Evolutionary conservation across 106 monocot genomes (phyloP), one percentile per base, ranked within the genome.

Genomic region (Dioscorea dumetorum): DNA sequence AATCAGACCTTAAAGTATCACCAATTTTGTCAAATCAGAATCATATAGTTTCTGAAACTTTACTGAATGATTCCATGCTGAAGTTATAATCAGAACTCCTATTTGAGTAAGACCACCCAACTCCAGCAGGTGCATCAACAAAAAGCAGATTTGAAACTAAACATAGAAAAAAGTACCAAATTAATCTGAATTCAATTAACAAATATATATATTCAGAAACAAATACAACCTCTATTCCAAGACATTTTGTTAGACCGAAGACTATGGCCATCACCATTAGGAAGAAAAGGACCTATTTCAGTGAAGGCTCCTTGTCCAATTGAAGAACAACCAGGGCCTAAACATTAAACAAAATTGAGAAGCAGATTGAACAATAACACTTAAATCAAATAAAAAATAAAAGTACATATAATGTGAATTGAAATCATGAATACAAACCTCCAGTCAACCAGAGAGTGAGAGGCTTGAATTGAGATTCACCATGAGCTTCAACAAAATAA

Each of bases 61-160:
- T 75, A 97, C 97, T 89, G n/a, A 89, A 78, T 8, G 76, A 71
- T 31, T 66, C 67, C 72, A 92, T 91, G 50, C 92, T 89, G 56
- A 60, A 23, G 17, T 54, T 82, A 56, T 97, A 97, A 69, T 97
- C 97, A 63, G 82, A 76, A 58, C 87, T 82, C 3, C 22, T 82
- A 64, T 97, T 97, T 14, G 97, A 97, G 54, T 97, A 97, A 22
- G 97, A 97, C 97, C 97, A 97, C 57, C 97, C 97, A 72, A 97
- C 89, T 82, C 97, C 97, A 73, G 86, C 97, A 82, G 97, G 92
- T 61, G 97, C 92, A 73, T 97, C 97, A 50, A 97, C 80, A 72
- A 97, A 97, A 23, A 97, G 89, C 16, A 97, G 80, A 82, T 97
- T 97, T 61, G 92, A 89, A 13, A 71, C 92, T 92, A 59, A 4